These are phyloP conservation scores for Tricholoma saponaceum DNA, from an alignment of 768 basidiomycete species.

Conservation along the genomic window DNA sequence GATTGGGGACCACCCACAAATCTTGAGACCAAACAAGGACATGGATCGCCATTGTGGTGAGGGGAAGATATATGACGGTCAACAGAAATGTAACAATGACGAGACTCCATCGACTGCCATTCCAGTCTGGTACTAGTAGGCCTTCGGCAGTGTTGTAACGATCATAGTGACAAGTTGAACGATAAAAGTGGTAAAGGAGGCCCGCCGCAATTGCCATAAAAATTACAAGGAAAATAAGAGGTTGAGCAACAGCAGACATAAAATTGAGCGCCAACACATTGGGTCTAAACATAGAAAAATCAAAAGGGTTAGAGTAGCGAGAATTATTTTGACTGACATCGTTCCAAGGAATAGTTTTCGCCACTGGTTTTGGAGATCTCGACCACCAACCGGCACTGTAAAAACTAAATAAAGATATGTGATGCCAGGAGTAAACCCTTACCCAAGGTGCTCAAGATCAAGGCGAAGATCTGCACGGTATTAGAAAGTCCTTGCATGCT, in stretches of 20 bases:
- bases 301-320: background rate
- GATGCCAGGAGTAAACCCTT: conserved; percentile 4
- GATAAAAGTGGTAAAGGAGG: conserved; percentile 57
- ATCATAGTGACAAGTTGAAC: conserved; percentile 43
- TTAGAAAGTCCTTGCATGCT: conserved; percentile 67
- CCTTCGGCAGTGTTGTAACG: conserved; percentile 51
- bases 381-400: conserved; percentile 35
- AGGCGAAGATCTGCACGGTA: conserved; percentile 67
- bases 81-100: conserved; percentile 63
- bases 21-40: conserved; percentile 77
- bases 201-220: conserved; percentile 51
- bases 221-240: conserved; percentile 55
- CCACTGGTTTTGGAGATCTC: conserved; percentile 46
- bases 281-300: conserved; percentile 39
- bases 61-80: conserved; percentile 68
- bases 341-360: conserved; percentile 58
- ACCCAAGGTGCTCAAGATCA: conserved; percentile 68
- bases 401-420: background rate
- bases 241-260: conserved; percentile 52
- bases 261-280: conserved; percentile 75
- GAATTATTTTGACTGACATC: conserved; percentile 45
- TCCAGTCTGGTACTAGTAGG: conserved; percentile 40
- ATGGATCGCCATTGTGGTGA: conserved; percentile 74
- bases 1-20: conserved; percentile 69
- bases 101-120: conserved; percentile 45